Percentiles rank a stretch among this genome's conserved stretches.
These are phyloP conservation scores for Arthrobotrys musiformis DNA, from an alignment of 2,329 filamentous ascomycete genomes.

Conservation along the genomic window DNA sequence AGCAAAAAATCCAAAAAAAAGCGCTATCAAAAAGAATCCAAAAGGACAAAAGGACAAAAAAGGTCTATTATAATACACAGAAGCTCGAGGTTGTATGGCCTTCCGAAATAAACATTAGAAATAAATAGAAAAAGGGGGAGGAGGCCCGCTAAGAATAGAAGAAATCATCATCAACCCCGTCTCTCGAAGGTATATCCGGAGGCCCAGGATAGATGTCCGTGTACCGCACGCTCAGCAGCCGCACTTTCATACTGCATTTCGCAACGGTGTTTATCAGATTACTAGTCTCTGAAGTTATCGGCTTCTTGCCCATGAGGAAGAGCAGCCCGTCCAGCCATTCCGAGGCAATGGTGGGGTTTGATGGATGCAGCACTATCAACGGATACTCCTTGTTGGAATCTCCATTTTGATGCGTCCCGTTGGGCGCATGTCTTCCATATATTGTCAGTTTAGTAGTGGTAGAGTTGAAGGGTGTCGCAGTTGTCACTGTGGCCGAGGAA, in stretches of 20 bases:
- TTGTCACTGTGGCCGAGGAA: conserved; percentile 61
- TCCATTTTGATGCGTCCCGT: conserved; percentile 59
- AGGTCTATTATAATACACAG: conserved; percentile 52
- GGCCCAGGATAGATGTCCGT: conserved; percentile 75
- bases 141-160: conserved; percentile 49
- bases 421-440: conserved; percentile 72
- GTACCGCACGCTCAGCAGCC: conserved; percentile 89
- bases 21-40: conserved; percentile 25
- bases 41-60: too few species aligned
- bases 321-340: conserved; percentile 97
- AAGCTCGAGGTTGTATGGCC: background rate
- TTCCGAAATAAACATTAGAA: conserved; percentile 5
- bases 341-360: conserved; percentile 82
- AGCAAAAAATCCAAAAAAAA: too few species aligned
- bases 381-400: conserved; percentile 71
- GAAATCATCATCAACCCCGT: conserved; percentile 87
- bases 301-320: conserved; percentile 93
- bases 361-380: conserved; percentile 83
- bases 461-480: conserved; percentile 60
- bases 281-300: conserved; percentile 95
- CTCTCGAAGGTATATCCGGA: conserved; percentile 80
- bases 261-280: conserved; percentile 86
- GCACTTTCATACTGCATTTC: conserved; percentile 91
- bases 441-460: conserved; percentile 89
- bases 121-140: background rate